phyloP scores from a whole-genome alignment of 2,329 filamentous ascomycete genomes.

The Xenoacremonium recifei region DNA sequence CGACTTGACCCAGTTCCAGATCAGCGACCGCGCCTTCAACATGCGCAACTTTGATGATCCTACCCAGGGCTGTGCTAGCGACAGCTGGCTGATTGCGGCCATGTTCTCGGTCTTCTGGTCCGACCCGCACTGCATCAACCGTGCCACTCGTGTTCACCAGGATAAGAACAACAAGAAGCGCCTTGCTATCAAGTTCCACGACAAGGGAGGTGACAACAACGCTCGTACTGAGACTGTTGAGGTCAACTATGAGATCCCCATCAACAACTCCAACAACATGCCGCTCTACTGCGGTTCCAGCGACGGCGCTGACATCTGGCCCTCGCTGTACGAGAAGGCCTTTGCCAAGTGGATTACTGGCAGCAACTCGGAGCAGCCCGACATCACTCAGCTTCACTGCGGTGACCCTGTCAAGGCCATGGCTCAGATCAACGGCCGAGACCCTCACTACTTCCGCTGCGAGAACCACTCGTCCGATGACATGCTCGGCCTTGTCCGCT shows the following conservation, averaged over 20 bases:
- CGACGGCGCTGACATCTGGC: constrained; percentile 42
- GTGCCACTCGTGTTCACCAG: constrained; percentile 26
- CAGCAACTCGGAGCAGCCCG: constrained; percentile 32
- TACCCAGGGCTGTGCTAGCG: constrained; percentile 39
- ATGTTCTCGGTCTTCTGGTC: constrained; percentile 46
- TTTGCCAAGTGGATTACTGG: constrained; percentile 44
- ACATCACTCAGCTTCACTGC: constrained; percentile 39
- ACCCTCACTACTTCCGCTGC: constrained; percentile 35
- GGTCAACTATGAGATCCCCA: constrained; percentile 42
- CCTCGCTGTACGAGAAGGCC: constrained; percentile 46
- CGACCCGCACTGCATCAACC: constrained; percentile 40
- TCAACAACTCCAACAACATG: constrained; percentile 43
- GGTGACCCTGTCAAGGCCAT: constrained; percentile 45
- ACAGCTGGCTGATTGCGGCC: constrained; percentile 44
- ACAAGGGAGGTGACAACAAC: constrained; percentile 44
- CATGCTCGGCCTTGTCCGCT: constrained; percentile 38
- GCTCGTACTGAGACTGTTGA: constrained; percentile 35
- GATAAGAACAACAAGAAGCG: constrained; percentile 25
- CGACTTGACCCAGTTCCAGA: constrained; percentile 29
- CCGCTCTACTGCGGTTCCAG: constrained; percentile 41
- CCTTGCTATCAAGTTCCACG: constrained; percentile 38
- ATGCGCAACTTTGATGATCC: constrained; percentile 39
- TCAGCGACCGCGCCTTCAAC: constrained; percentile 18
- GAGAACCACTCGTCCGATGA: constrained; percentile 31
- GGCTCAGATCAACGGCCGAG: constrained; percentile 41